Conservation (phyloP, 495 filamentous ascomycete species). For the Chaetomium tenue region DNA sequence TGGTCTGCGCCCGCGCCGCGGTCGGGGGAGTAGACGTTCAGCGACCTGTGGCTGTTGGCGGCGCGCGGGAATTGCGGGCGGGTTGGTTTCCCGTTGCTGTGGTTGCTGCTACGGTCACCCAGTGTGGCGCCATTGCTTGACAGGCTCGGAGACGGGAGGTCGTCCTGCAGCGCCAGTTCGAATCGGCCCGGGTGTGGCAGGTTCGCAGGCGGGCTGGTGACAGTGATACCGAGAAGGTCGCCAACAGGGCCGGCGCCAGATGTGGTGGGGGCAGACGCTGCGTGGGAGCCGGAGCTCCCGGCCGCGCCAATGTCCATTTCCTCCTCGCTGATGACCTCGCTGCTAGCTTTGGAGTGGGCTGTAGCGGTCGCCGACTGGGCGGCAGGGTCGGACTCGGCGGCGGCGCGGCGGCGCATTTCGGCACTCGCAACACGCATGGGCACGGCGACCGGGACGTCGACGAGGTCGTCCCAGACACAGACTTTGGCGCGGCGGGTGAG, state of each 20-base stretch:
- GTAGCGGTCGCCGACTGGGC: slow-evolving; percentile 48
- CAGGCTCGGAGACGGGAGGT: slow-evolving; percentile 2
- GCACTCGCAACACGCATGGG: slow-evolving; percentile 81
- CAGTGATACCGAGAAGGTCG: slow-evolving; percentile 70
- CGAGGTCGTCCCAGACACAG: slow-evolving; percentile 96
- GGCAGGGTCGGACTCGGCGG: slow-evolving; percentile 29
- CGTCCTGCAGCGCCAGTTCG: slow-evolving; percentile 56
- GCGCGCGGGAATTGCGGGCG: slow-evolving; percentile 26
- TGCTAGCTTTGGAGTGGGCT: slow-evolving; percentile 21
- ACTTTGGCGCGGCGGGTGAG: slow-evolving; percentile 85
- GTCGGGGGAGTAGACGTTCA: slow-evolving; percentile 47
- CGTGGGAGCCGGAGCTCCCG: slow-evolving; percentile 33
- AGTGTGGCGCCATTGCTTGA: background rate
- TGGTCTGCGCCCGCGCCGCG: slow-evolving; percentile 24
- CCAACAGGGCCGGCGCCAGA: slow-evolving; percentile 24
- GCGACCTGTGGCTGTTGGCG: slow-evolving; percentile 34
- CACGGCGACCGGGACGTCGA: slow-evolving; percentile 91
- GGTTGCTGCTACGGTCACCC: background rate
- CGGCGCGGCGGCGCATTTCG: slow-evolving; percentile 63
- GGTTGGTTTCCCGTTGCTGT: background rate
- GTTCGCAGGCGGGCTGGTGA: slow-evolving; percentile 53
- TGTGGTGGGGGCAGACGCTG: slow-evolving; percentile 49
- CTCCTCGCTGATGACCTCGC: slow-evolving; percentile 32
- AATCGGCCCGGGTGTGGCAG: slow-evolving; percentile 83
- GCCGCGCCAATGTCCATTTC: slow-evolving; percentile 30